Base-by-base conservation (phyloP, 208 protist genomes). In the Wallacemonas sp. region DNA sequence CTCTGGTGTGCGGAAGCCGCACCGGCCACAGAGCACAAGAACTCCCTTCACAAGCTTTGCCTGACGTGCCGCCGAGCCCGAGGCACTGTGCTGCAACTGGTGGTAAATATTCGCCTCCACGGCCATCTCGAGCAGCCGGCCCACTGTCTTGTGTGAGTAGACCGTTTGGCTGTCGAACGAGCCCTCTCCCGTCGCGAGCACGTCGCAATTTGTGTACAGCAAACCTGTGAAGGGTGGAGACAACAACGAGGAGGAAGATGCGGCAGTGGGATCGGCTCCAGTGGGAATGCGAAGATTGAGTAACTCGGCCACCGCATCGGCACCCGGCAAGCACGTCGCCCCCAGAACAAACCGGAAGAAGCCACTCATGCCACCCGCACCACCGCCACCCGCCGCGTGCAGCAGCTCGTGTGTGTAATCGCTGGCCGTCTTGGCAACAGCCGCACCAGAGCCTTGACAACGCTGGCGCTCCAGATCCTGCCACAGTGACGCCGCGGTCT, bases 101-200 rank as follows among this genome's bases (percentile, higher is more conserved):
- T 74, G 79, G 9, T 62, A 68, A 11, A 83, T 39, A 49, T 93
- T 90, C n/a, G 72, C 81, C 61, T 81, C 68, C 27, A 89, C 80
- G 24, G 64, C 72, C 81, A 93, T 87, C 69, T 91, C 82, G 17
- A 91, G 66, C 62, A 93, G 62, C 3, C 82, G 72, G 0, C 76
- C 88, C 4, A 90, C 71, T 47, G 88, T 91, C 72, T 94, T 94
- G 68, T 82, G 76, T 2, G 57, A 90, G 16, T 43, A 56, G 3
- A 94, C 68, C 0, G 84, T 89, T 61, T 94, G 88, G 14, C 52
- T 46, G 47, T 94, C 88, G 46, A 90, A 91, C n/a, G 82, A 91
- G 55, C 88, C 88, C 56, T 94, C 84, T 11, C 88, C 88, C 0
- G 82, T 87, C 6, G 90, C 78, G 1, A 94, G 27, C 16, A 79